A percentile compares a stretch with the other conserved stretches of the same genome.
phyloP scores from a whole-genome alignment of 139 green algal species.

The Nannochloris sp. region DNA sequence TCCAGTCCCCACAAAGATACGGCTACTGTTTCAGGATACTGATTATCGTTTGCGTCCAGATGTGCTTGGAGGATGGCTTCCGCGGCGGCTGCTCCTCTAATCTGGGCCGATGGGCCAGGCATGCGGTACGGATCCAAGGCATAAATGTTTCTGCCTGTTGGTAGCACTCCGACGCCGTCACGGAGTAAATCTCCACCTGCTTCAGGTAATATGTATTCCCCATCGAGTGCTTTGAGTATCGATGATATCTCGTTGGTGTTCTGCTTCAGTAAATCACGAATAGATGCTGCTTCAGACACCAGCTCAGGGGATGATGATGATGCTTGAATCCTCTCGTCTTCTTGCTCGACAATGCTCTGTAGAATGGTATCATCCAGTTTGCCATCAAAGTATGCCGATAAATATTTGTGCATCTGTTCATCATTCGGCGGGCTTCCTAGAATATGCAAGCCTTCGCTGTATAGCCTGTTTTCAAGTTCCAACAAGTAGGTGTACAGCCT shows the following conservation, averaged over 20 bases:
- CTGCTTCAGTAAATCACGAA: slow-evolving; percentile 60
- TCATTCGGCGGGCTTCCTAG: slow-evolving; percentile 57
- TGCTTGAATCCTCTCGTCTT: background rate
- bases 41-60: slow-evolving; percentile 45
- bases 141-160: slow-evolving; percentile 96
- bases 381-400: slow-evolving; percentile 62
- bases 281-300: slow-evolving; percentile 67
- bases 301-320: background rate
- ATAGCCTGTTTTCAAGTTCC: slow-evolving; percentile 87
- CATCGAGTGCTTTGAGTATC: slow-evolving; percentile 65
- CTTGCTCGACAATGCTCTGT: slow-evolving; percentile 38
- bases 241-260: slow-evolving; percentile 78
- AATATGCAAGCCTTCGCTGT: slow-evolving; percentile 89
- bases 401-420: slow-evolving; percentile 51
- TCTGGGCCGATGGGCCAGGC: slow-evolving; percentile 68
- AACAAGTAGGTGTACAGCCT: slow-evolving; percentile 80
- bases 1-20: slow-evolving; percentile 98
- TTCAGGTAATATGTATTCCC: slow-evolving; percentile 79
- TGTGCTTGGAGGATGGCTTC: slow-evolving; percentile 61
- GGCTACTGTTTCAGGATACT: slow-evolving; percentile 83
- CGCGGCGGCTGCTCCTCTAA: slow-evolving; percentile 52
- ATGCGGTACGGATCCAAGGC: slow-evolving; percentile 97
- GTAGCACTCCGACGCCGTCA: slow-evolving; percentile 88
- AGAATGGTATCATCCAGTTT: slow-evolving; percentile 49
- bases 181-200: slow-evolving; percentile 89